phyloP scores from a whole-genome alignment of 1,284 basidiomycete species.

The Cutaneotrichosporon sp. region DNA sequence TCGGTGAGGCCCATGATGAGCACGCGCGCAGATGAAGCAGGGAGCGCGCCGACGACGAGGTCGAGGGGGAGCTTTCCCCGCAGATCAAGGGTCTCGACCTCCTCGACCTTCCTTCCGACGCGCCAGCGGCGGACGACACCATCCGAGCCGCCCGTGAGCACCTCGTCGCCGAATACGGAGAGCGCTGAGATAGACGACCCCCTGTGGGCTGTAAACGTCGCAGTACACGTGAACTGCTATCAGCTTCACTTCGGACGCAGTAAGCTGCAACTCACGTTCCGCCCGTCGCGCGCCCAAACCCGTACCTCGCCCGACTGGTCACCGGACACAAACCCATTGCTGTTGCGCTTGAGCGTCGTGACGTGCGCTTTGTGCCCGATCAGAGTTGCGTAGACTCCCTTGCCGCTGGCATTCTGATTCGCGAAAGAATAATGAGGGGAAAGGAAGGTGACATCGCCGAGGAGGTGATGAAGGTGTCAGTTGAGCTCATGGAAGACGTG shows the following conservation, averaged over 20 bases:
- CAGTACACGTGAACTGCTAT: slow-evolving; percentile 60
- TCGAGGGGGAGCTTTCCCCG: slow-evolving; percentile 73
- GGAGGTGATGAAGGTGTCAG: not conserved
- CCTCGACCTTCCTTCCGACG: slow-evolving; percentile 19
- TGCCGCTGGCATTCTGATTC: slow-evolving; percentile 13
- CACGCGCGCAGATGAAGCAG: slow-evolving; percentile 63
- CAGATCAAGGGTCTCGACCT: slow-evolving; percentile 63
- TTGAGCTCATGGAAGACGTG: not conserved
- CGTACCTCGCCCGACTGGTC: slow-evolving; percentile 66
- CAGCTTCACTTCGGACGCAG: slow-evolving; percentile 10
- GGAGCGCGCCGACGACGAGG: slow-evolving; percentile 64
- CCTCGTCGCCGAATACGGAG: slow-evolving; percentile 52
- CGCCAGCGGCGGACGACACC: slow-evolving; percentile 71
- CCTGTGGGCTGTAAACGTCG: slow-evolving; percentile 63
- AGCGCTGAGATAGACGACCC: slow-evolving; percentile 66
- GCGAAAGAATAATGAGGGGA: not conserved
- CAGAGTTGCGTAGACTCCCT: slow-evolving; percentile 67
- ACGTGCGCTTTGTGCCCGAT: slow-evolving; percentile 72
- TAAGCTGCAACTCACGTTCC: slow-evolving; percentile 21
- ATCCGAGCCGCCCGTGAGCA: slow-evolving; percentile 79
- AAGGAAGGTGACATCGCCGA: not conserved
- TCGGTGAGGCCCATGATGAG: slow-evolving; percentile 78
- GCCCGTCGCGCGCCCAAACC: slow-evolving; percentile 44
- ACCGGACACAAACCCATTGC: slow-evolving; percentile 61
- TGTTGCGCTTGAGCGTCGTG: slow-evolving; percentile 69